Evolutionary conservation across 2,329 filamentous ascomycete species (phyloP), one percentile per base, ranked within the genome.

Genomic region (Chaetomium sp.): DNA sequence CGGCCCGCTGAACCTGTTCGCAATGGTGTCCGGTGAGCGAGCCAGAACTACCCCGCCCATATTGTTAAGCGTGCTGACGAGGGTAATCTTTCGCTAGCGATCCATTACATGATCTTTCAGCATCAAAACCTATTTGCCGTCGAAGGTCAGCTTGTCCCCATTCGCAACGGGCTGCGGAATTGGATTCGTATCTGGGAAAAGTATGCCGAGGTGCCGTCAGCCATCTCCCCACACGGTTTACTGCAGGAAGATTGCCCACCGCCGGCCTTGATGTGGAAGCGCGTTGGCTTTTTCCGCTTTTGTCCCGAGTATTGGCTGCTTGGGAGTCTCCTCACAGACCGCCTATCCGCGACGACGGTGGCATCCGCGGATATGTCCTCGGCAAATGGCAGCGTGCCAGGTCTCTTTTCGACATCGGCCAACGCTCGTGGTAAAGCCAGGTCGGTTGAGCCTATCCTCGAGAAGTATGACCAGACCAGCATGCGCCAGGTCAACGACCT

Each of bases 401-500:
- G 50, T 3, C 47, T 42, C 16, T 60, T 53, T 6, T 57, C 54
- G n/a, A 12, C 35, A 10, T 19, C 60, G 10, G 21, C 53, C 19
- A 62, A 60, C 45, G n/a, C 19, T n/a, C 49, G 29, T 1, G 38
- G 57, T 21, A 68, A 65, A 25, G 55, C 57, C 27, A 65, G 61
- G 13, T 66, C 65, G 3, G 55, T 54, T 27, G 72, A 75, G 57
- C 73, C 74, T 8, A 74, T 77, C 21, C 64, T 77, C 33, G 69
- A 72, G 42, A 71, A 76, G 64, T 78, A 77, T 65, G 76, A 78
- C 62, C 75, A 78, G 62, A 78, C 76, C 0, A 78, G 76, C 63
- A 77, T 78, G 76, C 72, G 73, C 6, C 76, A 78, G 62, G 72
- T 78, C 12, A 78, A 78, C 60, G 73, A 76, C 49, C 65, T 78